A percentile compares a stretch with the other conserved stretches of the same genome.
phyloP scores from a whole-genome alignment of 2,329 filamentous ascomycete species.

The Xylariaceae sp. region DNA sequence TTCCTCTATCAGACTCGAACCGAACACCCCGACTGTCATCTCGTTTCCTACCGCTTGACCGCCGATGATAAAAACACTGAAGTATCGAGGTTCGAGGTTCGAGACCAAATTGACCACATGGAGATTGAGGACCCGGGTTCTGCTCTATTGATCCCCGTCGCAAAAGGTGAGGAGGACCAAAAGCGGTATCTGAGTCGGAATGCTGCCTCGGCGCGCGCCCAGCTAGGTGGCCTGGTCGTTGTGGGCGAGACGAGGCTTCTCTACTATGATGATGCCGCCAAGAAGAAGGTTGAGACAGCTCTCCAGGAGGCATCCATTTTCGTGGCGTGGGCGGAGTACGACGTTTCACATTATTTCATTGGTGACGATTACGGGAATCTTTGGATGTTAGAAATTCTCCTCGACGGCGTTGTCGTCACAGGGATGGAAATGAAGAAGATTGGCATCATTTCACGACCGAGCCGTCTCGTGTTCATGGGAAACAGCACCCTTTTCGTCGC shows the following conservation, averaged over 20 bases:
- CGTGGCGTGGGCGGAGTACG: conserved; percentile 87
- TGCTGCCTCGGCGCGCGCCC: conserved; percentile 58
- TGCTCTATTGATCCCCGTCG: conserved; percentile 68
- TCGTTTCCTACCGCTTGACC: conserved; percentile 66
- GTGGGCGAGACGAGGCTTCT: conserved; percentile 82
- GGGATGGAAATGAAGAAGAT: conserved; percentile 75
- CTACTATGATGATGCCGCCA: conserved; percentile 82
- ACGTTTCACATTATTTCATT: conserved; percentile 82
- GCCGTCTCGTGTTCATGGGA: conserved; percentile 78
- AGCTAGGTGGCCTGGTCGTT: conserved; percentile 73
- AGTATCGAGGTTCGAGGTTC: conserved; percentile 61
- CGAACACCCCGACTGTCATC: conserved; percentile 59
- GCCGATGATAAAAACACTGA: conserved; percentile 63
- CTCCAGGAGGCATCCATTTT: conserved; percentile 82
- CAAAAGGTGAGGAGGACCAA: conserved; percentile 58
- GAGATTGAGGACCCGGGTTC: conserved; percentile 62
- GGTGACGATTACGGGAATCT: conserved; percentile 90
- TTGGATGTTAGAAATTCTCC: conserved; percentile 81
- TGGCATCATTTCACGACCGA: conserved; percentile 74
- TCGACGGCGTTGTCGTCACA: conserved; percentile 70
- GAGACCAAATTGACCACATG: conserved; percentile 61
- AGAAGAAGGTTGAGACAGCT: conserved; percentile 67
- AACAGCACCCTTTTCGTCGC: conserved; percentile 80
- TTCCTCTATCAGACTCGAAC: conserved; percentile 63
- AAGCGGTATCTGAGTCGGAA: conserved; percentile 68